These are phyloP conservation scores for Yamadazyma spencermartinsiae DNA, from an alignment of 1,139 yeast genomes.

Conservation along the genomic window DNA sequence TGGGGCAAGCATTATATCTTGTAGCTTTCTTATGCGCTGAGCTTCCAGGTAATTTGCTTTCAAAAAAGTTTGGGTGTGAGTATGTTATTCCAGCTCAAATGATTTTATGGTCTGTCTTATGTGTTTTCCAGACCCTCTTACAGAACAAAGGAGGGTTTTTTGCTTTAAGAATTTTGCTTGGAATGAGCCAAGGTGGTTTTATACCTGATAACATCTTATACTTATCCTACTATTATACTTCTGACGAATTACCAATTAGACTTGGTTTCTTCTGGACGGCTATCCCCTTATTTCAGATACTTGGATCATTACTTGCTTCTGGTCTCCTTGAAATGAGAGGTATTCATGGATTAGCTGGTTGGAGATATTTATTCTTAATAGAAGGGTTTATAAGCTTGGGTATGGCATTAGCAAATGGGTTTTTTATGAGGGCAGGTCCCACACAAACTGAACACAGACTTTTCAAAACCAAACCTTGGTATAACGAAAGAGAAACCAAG, in stretches of 20 bases:
- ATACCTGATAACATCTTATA: constrained; percentile 31
- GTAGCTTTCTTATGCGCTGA: constrained; percentile 32
- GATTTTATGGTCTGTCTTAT: constrained; percentile 31
- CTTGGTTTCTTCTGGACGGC: constrained; percentile 24
- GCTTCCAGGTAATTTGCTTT: constrained; percentile 34
- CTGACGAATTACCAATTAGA: constrained; percentile 23
- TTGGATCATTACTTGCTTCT: constrained; percentile 26
- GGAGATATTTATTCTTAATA: constrained; percentile 39
- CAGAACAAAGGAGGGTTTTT: constrained; percentile 25
- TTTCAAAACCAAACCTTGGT: constrained; percentile 36
- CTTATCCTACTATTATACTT: constrained; percentile 25
- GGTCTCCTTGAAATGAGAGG: constrained; percentile 23
- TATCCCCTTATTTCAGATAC: constrained; percentile 22
- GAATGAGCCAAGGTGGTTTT: constrained; percentile 32
- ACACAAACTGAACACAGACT: constrained; percentile 23
- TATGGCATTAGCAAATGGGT: constrained; percentile 29
- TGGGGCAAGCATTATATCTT: constrained; percentile 31
- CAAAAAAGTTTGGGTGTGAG: constrained; percentile 35
- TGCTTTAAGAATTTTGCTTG: constrained; percentile 29
- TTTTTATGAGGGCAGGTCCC: constrained; percentile 37
- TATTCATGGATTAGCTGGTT: constrained; percentile 24
- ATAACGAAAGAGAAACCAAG: constrained; percentile 35
- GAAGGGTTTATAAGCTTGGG: constrained; percentile 33
- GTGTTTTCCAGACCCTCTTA: constrained; percentile 29
- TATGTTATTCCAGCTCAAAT: constrained; percentile 34